phyloP scores from a whole-genome alignment of 1,139 yeast species.

The Entelexis sorbosivorans region DNA sequence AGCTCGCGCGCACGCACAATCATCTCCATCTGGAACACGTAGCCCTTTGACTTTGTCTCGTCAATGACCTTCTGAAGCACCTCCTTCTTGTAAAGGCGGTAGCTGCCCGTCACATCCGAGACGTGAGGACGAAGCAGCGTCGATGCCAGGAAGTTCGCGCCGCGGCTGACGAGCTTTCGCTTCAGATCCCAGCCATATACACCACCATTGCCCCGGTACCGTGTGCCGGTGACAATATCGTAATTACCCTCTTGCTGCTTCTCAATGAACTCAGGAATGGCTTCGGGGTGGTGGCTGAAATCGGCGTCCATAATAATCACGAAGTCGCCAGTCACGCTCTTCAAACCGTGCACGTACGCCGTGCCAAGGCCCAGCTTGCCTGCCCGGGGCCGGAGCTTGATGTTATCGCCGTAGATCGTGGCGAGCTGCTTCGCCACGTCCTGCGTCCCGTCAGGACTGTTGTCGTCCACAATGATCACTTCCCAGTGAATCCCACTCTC shows the following conservation, averaged over 20 bases:
- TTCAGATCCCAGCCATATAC: constrained; percentile 80
- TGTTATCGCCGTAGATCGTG: constrained; percentile 54
- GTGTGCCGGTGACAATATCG: constrained; percentile 78
- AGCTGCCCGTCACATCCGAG: constrained; percentile 69
- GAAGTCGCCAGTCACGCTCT: constrained; percentile 61
- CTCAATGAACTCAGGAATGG: constrained; percentile 64
- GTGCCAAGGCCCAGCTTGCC: constrained; percentile 77
- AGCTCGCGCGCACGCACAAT: constrained; percentile 69
- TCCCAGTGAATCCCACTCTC: constrained; percentile 59
- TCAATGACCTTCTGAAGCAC: constrained; percentile 57
- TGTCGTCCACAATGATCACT: constrained; percentile 67
- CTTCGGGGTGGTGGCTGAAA: constrained; percentile 67
- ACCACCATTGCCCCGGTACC: constrained; percentile 75
- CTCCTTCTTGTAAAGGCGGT: constrained; percentile 63
- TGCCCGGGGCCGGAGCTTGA: constrained; percentile 60
- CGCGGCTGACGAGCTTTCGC: constrained; percentile 67
- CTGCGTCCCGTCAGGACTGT: constrained; percentile 76
- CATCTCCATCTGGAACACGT: constrained; percentile 86
- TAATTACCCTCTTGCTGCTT: constrained; percentile 54
- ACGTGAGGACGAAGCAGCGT: constrained; percentile 63
- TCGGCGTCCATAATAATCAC: constrained; percentile 83
- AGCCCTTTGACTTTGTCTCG: constrained; percentile 66
- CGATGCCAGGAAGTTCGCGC: constrained; percentile 71
- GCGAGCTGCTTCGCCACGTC: constrained; percentile 58
- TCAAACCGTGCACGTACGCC: constrained; percentile 70